These are phyloP conservation scores for Tolypocladium cylindrosporum DNA, from an alignment of 2,329 filamentous ascomycete genomes.

Conservation along the genomic window DNA sequence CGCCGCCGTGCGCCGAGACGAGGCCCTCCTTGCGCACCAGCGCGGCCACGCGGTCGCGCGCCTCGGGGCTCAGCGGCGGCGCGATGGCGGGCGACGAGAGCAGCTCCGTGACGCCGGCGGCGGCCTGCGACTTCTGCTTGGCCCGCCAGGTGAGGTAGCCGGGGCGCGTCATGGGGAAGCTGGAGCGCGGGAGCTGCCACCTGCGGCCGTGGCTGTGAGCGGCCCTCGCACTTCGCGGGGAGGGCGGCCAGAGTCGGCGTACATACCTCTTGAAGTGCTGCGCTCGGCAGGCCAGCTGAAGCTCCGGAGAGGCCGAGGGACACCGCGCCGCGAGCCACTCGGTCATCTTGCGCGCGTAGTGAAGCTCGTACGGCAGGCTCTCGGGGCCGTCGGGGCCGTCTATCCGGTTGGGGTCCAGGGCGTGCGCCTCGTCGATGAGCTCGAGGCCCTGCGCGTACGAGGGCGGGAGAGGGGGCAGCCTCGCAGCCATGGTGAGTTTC, in stretches of 20 bases:
- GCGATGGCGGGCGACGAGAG: constrained; percentile 25
- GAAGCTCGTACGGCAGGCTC: constrained; percentile 62
- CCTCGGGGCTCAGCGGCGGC: constrained; percentile 31
- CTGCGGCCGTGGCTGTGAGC: constrained; percentile 16
- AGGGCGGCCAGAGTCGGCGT: neutral
- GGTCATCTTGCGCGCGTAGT: constrained; percentile 75
- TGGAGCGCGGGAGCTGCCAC: constrained; percentile 70
- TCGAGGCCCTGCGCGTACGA: constrained; percentile 44
- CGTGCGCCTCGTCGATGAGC: constrained; percentile 59
- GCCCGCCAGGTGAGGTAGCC: constrained; percentile 78
- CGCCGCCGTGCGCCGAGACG: neutral
- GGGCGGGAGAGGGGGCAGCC: constrained; percentile 21
- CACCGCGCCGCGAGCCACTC: constrained; percentile 54
- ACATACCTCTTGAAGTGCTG: constrained; percentile 74
- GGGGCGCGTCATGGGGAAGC: constrained; percentile 62
- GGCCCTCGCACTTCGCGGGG: neutral
- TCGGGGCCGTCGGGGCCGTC: constrained; percentile 31
- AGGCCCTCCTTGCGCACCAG: constrained; percentile 73
- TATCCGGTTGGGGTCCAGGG: constrained; percentile 24
- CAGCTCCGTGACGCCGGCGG: constrained; percentile 44
- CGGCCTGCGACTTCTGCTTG: constrained; percentile 59
- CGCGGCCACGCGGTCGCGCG: constrained; percentile 53
- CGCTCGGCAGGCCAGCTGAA: constrained; percentile 69
- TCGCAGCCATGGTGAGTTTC: neutral
- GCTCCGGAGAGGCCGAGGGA: constrained; percentile 52